Evolutionary conservation across 1,284 basidiomycete species (phyloP).

Genomic region (Naganishia cerealis): DNA sequence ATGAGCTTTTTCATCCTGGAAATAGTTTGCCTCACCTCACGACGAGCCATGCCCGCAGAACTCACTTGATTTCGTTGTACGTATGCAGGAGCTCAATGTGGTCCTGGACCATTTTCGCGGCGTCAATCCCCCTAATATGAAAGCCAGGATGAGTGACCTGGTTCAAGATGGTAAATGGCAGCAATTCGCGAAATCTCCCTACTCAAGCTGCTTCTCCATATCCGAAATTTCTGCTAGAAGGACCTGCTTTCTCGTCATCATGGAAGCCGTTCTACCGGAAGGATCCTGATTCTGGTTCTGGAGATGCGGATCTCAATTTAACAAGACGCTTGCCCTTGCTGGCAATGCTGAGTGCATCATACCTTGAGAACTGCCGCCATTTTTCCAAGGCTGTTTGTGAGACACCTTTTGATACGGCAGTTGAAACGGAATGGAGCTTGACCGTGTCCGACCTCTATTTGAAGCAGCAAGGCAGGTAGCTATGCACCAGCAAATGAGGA

Average conservation of each 20-base stretch:
- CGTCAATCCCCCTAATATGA: slow-evolving; percentile 39
- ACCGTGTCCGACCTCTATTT: too few relatives aligned
- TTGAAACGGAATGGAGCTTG: too few relatives aligned
- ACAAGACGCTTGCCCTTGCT: background rate
- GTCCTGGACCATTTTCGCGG: slow-evolving; percentile 42
- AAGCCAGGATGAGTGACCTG: background rate
- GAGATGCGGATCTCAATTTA: too few relatives aligned
- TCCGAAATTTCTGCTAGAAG: slow-evolving; percentile 14
- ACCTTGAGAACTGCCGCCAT: background rate
- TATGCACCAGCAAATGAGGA: too few relatives aligned
- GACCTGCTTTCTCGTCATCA: slow-evolving; percentile 1
- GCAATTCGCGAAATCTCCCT: background rate
- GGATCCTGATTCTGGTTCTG: background rate
- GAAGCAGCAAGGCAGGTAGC: too few relatives aligned
- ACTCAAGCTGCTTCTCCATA: slow-evolving; percentile 12
- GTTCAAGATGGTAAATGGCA: background rate
- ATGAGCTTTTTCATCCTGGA: background rate
- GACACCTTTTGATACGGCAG: too few relatives aligned
- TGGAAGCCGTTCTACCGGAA: background rate
- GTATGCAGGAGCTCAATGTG: slow-evolving; percentile 51
- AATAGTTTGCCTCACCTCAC: background rate
- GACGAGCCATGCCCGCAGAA: background rate
- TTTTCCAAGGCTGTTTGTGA: too few relatives aligned
- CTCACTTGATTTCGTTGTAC: slow-evolving; percentile 53
- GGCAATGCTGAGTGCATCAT: background rate